phyloP scores from a whole-genome alignment of 2,329 filamentous ascomycete species.

The Pseudogymnoascus sp. region DNA sequence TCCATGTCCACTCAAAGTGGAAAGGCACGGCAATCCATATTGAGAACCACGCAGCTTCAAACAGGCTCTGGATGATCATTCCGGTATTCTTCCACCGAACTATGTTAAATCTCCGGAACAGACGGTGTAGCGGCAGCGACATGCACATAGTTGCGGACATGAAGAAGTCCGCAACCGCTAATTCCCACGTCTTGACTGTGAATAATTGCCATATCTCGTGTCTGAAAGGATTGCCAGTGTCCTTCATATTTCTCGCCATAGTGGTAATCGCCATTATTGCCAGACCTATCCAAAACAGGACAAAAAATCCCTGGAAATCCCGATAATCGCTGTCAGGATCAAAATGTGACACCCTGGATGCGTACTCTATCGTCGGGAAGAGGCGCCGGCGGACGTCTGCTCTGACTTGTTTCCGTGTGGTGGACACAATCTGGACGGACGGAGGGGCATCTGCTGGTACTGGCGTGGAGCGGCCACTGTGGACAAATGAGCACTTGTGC shows the following conservation, averaged over 20 bases:
- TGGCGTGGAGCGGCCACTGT: conserved; percentile 75
- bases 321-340: conserved; percentile 86
- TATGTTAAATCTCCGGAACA: conserved; percentile 50
- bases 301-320: conserved; percentile 96
- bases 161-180: conserved; percentile 72
- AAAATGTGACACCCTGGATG: conserved; percentile 87
- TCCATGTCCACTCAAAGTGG: conserved; percentile 87
- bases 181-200: conserved; percentile 79
- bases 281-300: conserved; percentile 94
- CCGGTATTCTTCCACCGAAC: conserved; percentile 71
- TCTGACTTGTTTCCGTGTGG: conserved; percentile 74
- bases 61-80: conserved; percentile 75
- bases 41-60: conserved; percentile 69
- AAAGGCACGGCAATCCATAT: conserved; percentile 86
- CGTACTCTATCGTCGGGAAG: conserved; percentile 90
- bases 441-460: conserved; percentile 86
- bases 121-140: conserved; percentile 64
- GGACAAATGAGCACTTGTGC: conserved; percentile 11
- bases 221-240: conserved; percentile 80
- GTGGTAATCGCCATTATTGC: conserved; percentile 95
- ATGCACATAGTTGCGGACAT: conserved; percentile 76
- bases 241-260: conserved; percentile 87
- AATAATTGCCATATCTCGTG: conserved; percentile 85
- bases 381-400: conserved; percentile 74
- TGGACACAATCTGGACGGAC: conserved; percentile 78